Conservation (phyloP, 345 rosid genomes). For the Brassica rapa region DNA sequence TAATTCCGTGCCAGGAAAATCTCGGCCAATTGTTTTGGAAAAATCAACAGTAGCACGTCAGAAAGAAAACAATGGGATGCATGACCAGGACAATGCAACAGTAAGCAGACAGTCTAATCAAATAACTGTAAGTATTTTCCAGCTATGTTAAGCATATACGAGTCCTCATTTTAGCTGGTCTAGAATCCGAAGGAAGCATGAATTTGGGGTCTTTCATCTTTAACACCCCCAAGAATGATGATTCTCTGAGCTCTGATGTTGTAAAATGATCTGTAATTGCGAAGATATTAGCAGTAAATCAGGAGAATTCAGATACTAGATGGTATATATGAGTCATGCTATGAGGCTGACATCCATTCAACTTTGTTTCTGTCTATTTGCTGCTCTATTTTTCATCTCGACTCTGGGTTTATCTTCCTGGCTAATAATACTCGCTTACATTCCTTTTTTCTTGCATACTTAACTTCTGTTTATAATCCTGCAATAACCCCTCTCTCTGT, state of each 20-base stretch:
- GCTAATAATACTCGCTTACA: conserved; percentile 9
- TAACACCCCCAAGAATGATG: neutral
- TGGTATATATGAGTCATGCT: conserved; percentile 1
- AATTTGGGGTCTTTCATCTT: conserved; percentile 22
- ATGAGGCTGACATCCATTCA: conserved; percentile 16
- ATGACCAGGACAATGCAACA: conserved; percentile 60
- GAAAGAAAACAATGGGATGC: conserved; percentile 58
- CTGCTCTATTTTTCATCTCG: conserved; percentile 32
- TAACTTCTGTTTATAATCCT: conserved; percentile 23
- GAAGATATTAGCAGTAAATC: conserved; percentile 1
- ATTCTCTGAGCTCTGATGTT: conserved; percentile 1
- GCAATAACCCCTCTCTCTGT: conserved; percentile 54
- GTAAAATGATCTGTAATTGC: neutral
- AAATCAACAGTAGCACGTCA: conserved; percentile 41
- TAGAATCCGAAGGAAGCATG: neutral
- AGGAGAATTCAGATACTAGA: no score
- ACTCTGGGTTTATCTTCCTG: conserved; percentile 9
- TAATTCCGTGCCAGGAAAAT: conserved; percentile 55
- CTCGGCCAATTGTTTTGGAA: neutral
- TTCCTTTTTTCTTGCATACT: conserved; percentile 1
- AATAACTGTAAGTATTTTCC: conserved; percentile 54
- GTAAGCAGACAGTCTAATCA: conserved; percentile 55
- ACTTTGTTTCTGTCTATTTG: neutral
- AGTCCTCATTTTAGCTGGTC: neutral
- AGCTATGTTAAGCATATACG: neutral